Evolutionary conservation across 2,329 filamentous ascomycete species (phyloP).

Genomic region (Diaporthe sp.): DNA sequence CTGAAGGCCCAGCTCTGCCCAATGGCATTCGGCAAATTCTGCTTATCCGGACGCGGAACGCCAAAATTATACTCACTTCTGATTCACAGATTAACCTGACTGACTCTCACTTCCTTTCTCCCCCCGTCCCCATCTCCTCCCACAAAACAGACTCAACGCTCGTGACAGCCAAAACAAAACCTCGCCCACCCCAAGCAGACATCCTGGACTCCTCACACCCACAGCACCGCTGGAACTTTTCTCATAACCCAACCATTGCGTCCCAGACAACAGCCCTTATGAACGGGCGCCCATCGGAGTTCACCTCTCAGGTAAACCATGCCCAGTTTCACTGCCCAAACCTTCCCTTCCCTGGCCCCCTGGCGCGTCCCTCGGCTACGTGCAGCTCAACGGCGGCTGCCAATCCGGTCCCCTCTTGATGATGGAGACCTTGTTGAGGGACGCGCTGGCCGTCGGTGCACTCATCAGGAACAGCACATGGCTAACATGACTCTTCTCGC

Average conservation of each 20-base stretch:
- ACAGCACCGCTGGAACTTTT: constrained; percentile 39
- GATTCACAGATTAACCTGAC: constrained; percentile 29
- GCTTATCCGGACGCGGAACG: constrained; percentile 34
- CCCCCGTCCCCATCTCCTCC: constrained; percentile 9
- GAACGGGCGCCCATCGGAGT: constrained; percentile 86
- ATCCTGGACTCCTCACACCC: constrained; percentile 36
- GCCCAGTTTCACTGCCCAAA: constrained; percentile 14
- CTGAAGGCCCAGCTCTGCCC: constrained; percentile 6
- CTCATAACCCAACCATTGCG: constrained; percentile 45
- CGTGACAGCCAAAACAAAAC: constrained; percentile 16
- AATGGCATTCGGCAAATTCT: constrained; percentile 34
- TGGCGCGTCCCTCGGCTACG: background rate
- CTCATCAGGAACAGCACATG: constrained; percentile 41
- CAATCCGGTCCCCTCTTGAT: background rate
- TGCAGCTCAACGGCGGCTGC: constrained; percentile 17
- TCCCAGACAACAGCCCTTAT: constrained; percentile 76
- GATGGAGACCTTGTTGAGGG: background rate
- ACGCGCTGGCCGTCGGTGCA: constrained; percentile 33
- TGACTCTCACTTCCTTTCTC: constrained; percentile 31
- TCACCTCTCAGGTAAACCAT: constrained; percentile 84
- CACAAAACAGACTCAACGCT: constrained; percentile 29
- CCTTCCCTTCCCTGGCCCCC: background rate
- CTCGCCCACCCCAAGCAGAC: constrained; percentile 5
- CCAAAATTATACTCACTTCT: constrained; percentile 29
- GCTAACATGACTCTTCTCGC: constrained; percentile 57